phyloP scores from a whole-genome alignment of 495 filamentous ascomycete genomes.

The Trichodelitschia bisporula region DNA sequence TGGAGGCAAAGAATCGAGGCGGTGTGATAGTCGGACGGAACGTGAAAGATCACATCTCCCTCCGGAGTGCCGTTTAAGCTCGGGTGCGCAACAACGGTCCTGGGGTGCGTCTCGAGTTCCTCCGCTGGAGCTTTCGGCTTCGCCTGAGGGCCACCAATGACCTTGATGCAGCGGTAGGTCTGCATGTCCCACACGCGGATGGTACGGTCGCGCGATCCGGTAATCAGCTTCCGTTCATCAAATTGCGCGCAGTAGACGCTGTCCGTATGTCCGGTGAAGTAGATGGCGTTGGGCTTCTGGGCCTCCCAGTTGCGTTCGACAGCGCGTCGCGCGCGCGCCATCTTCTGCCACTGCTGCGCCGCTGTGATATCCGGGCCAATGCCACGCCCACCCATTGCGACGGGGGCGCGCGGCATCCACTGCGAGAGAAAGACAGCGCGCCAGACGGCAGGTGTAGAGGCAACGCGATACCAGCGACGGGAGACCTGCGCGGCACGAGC shows the following conservation, averaged over 20 bases:
- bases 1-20: constrained; percentile 87
- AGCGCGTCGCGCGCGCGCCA: constrained; percentile 49
- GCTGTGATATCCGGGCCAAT: constrained; percentile 22
- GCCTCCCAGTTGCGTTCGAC: constrained; percentile 58
- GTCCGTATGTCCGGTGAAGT: constrained; percentile 76
- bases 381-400: constrained; percentile 17
- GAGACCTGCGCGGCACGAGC: constrained; percentile 36
- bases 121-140: constrained; percentile 5
- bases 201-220: constrained; percentile 82
- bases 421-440: constrained; percentile 46
- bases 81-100: constrained; percentile 14
- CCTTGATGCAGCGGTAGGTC: constrained; percentile 53
- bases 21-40: constrained; percentile 32
- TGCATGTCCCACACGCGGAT: constrained; percentile 89
- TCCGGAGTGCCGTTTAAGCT: constrained; percentile 23
- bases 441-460: constrained; percentile 45
- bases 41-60: constrained; percentile 15
- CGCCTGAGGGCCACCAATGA: constrained; percentile 35
- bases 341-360: constrained; percentile 60
- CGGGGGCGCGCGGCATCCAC: constrained; percentile 24
- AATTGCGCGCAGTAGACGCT: constrained; percentile 96
- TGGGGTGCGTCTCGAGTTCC: constrained; percentile 7
- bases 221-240: constrained; percentile 92
- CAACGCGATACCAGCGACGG: constrained; percentile 32
- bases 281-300: constrained; percentile 54